Evolutionary conservation across 2,329 filamentous ascomycete species (phyloP), one percentile per base, ranked within the genome.

Genomic region (Diaporthe citri): DNA sequence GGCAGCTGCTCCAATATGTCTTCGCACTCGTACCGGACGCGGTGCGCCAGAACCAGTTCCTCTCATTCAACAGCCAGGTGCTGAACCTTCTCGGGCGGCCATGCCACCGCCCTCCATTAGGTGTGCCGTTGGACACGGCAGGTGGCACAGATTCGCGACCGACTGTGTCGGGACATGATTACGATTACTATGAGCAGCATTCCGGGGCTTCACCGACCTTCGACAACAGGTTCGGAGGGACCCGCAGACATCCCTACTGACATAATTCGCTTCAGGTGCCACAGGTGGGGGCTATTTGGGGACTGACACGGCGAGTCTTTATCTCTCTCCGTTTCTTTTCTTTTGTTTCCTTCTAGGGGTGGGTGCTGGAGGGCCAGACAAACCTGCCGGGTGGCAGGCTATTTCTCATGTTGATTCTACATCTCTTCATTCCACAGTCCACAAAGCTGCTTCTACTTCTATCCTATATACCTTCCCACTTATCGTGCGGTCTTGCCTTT

Each of bases 1-100:
- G 64, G 48, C 64, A 69, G 64, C 48, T 69, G 5, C 48, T 69
- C 9, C 48, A 41, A 1, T 69, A 69, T 25, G 48, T 55, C 8
- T 41, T 55, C 17, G 48, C 64, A 6, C 64, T 69, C 2, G 6
- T 55, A 1, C 64, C 64, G 0, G 64, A 55, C 34, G 46, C 64
- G 3, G 46, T 20, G n/a, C 64, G 64, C 10, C 48, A 13, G 4
- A 28, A 28, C 17, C 34, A 28, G 46, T 41, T 41, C 13, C 64
- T 69, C 15, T 55, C 64, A 2, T 8, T n/a, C 46, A 9, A 55
- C 48, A 41, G 34, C 34, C 48, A 31, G 64, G 64, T 69, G 48
- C 48, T 69, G 34, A 3, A 34, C 12, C 34, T 69, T 2, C 31
- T 67, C 2, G 48, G 46, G 4, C 34, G n/a, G 13, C 17, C 48